Evolutionary conservation across 2,329 filamentous ascomycete genomes (phyloP), one percentile per base, ranked within the genome.

Genomic region (Chaetomium globosum): DNA sequence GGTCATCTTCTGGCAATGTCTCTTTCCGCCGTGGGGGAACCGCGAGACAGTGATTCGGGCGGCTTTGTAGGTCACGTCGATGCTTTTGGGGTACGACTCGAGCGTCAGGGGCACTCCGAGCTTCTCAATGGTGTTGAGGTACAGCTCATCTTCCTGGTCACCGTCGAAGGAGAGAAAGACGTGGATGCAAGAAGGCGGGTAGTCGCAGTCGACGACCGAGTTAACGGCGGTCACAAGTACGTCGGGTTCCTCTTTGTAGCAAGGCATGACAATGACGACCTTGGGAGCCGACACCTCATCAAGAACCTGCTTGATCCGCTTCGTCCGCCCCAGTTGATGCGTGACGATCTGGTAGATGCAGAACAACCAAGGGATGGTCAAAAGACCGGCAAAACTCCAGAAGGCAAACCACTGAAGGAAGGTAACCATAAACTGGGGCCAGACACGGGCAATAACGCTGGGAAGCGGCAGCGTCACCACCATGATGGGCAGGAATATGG

Each of bases 121-220:
- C 69, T 89, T 90, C 70, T 92, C 87, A 61, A 97, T 89, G 0
- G 93, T 95, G 74, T 89, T 91, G 54, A 96, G 83, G 74, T 96
- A 98, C 0, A 96, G 80, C 73, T 97, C 92, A 71, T 97, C 92
- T 69, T 96, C 90, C 68, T 91, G 85, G 70, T 93, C 92, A 61
- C 93, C 94, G 72, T 98, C 95, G 73, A 97, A 98, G 0, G 93
- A 97, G 2, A 98, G 83, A 77, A 98, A 98, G 33, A 97, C 89
- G 75, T 98, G 95, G 65, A 97, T 89, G 76, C 94, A 97, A 1
- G 91, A 89, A 5, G 92, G 86, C 0, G 95, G 94, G 70, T 98
- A 98, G 72, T 97, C 94, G 77, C 92, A 96, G 72, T 94, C 90
- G 59, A 97, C 92, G 39, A 98, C 89, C 0, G 94, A 97, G 78